A percentile compares a stretch with the other conserved stretches of the same genome.
Evolutionary conservation across 805 yeast genomes (phyloP).

Genomic region (Hanseniaspora nectarophila): DNA sequence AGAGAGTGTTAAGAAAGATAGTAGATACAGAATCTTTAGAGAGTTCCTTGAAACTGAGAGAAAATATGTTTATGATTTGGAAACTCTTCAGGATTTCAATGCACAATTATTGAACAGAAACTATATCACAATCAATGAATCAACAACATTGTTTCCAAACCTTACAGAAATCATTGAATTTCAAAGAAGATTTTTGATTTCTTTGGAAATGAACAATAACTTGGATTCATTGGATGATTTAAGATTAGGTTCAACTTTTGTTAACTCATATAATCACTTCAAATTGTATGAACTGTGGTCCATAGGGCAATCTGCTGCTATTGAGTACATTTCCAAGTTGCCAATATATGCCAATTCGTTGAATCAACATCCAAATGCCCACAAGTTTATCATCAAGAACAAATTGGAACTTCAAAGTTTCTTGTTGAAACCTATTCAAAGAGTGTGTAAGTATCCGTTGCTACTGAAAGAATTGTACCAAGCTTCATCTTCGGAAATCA

Average conservation of each 20-base stretch:
- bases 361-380: constrained; percentile 32
- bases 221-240: constrained; percentile 58
- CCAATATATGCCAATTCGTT: constrained; percentile 26
- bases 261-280: constrained; percentile 76
- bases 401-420: constrained; percentile 82
- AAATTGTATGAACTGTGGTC: constrained; percentile 91
- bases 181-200: constrained; percentile 78
- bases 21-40: constrained; percentile 48
- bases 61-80: constrained; percentile 84
- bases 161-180: constrained; percentile 74
- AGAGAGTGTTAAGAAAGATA: constrained; percentile 27
- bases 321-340: constrained; percentile 50
- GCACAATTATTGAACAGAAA: constrained; percentile 55
- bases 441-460: constrained; percentile 90
- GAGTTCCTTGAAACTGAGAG: constrained; percentile 86
- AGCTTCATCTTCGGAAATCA: constrained; percentile 35
- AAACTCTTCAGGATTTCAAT: constrained; percentile 55
- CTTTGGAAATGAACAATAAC: constrained; percentile 74
- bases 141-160: constrained; percentile 76
- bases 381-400: constrained; percentile 61
- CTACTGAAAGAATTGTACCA: constrained; percentile 65
- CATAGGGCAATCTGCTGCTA: constrained; percentile 74
- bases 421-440: constrained; percentile 85
- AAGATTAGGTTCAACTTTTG: constrained; percentile 77
- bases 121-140: constrained; percentile 61